phyloP scores from a whole-genome alignment of 2,329 filamentous ascomycete genomes.

The Rhynchosporium secalis region DNA sequence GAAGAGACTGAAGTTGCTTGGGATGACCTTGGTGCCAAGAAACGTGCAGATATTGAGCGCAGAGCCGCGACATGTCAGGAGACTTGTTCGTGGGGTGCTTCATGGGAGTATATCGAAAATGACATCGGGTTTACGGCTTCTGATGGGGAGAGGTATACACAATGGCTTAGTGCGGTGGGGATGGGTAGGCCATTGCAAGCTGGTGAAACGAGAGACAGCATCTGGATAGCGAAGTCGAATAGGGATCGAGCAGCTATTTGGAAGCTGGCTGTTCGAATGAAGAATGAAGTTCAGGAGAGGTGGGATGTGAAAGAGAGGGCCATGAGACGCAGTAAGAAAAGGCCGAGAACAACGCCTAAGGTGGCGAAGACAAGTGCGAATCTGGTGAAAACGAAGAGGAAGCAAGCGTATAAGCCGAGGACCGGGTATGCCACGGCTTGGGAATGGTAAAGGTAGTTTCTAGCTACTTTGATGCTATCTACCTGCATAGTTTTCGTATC shows the following conservation, averaged over 20 bases:
- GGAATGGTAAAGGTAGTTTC: no score
- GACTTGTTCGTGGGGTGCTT: not conserved
- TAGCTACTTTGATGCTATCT: no score
- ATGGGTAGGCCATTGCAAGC: not conserved
- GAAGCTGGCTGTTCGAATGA: not conserved
- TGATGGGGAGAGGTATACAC: not conserved
- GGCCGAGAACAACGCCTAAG: not conserved
- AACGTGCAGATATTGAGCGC: not conserved
- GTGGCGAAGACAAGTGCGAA: not conserved
- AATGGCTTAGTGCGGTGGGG: conserved; percentile 1
- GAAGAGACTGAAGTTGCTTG: conserved; percentile 10
- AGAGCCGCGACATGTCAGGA: not conserved
- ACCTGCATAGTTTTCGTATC: no score
- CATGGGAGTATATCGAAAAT: not conserved
- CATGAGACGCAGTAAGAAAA: not conserved
- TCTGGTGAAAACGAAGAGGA: no score
- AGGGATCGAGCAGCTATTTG: conserved; percentile 3
- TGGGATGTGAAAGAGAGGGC: not conserved
- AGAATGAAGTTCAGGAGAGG: not conserved
- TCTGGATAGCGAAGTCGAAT: conserved; percentile 3
- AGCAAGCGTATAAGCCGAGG: no score
- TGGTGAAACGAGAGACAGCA: not conserved
- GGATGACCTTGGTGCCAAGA: conserved; percentile 3
- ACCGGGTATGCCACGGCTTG: no score
- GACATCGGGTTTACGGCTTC: conserved; percentile 1